Evolutionary conservation across 208 protist species (phyloP).

Genomic region (Hexamita inflata): DNA sequence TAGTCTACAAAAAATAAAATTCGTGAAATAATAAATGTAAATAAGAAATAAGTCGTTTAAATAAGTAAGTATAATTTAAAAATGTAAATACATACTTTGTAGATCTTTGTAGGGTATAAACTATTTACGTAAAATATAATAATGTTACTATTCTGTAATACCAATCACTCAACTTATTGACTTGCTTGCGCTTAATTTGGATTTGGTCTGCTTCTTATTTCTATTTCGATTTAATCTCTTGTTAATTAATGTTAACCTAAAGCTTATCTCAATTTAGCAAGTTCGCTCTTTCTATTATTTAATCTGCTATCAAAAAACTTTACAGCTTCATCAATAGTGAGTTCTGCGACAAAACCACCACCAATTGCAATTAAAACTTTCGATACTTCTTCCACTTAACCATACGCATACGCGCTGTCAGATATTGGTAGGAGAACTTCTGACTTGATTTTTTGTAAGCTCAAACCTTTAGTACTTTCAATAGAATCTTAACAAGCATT

Average conservation of each 20-base stretch:
- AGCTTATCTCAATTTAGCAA: not conserved
- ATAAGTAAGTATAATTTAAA: too few species aligned
- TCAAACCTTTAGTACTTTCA: not conserved
- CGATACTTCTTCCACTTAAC: not conserved
- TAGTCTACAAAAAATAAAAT: too few species aligned
- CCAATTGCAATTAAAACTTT: not conserved
- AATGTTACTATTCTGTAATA: too few species aligned
- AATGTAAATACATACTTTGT: too few species aligned
- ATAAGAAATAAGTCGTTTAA: too few species aligned
- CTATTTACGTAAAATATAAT: too few species aligned
- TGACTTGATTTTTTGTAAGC: not conserved
- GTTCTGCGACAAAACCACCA: not conserved
- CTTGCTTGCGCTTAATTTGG: not conserved
- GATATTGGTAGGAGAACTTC: not conserved
- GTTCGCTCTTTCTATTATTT: not conserved
- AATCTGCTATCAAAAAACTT: not conserved
- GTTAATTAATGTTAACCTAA: not conserved
- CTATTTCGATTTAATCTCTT: not conserved
- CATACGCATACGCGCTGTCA: not conserved
- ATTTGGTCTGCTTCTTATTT: not conserved
- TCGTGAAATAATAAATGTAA: too few species aligned
- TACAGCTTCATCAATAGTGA: not conserved
- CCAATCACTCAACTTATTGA: not conserved
- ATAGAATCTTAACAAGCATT: not conserved
- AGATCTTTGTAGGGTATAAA: too few species aligned